These are phyloP conservation scores for Kalaharituber pfeilii DNA, from an alignment of 2,329 filamentous ascomycete genomes.

Conservation along the genomic window DNA sequence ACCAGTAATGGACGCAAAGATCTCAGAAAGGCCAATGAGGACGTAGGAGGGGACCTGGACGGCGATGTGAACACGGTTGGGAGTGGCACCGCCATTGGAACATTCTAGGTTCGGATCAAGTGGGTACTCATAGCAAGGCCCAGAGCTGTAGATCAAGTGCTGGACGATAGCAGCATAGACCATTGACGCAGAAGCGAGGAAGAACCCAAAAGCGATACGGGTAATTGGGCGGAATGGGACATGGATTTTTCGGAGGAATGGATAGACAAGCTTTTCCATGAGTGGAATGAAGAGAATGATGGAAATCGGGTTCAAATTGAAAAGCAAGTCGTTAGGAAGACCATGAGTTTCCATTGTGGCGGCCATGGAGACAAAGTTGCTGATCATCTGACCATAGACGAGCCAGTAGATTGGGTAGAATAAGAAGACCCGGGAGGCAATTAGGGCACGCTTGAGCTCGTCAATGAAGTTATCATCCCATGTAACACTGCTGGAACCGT, in stretches of 20 bases:
- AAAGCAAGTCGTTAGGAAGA: constrained; percentile 43
- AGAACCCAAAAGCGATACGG: constrained; percentile 42
- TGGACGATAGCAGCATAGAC: constrained; percentile 41
- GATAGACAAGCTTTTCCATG: constrained; percentile 40
- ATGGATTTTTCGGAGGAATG: constrained; percentile 34
- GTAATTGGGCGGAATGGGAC: constrained; percentile 42
- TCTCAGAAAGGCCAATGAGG: constrained; percentile 41
- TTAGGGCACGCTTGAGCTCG: constrained; percentile 46
- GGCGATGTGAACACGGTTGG: constrained; percentile 36
- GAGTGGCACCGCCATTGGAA: constrained; percentile 24
- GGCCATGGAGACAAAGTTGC: constrained; percentile 41
- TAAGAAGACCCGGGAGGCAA: constrained; percentile 56
- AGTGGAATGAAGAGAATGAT: constrained; percentile 42
- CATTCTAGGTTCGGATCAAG: constrained; percentile 30
- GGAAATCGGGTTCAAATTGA: constrained; percentile 41
- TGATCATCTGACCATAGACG: constrained; percentile 49
- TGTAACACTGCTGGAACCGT: constrained; percentile 29
- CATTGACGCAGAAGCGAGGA: constrained; percentile 36
- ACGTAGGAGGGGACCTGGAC: constrained; percentile 36
- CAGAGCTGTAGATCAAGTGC: constrained; percentile 40
- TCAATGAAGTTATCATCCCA: constrained; percentile 58
- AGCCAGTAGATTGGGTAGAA: constrained; percentile 53
- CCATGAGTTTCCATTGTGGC: constrained; percentile 32
- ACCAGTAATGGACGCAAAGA: constrained; percentile 48
- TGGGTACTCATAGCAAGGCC: constrained; percentile 36